Conservation (phyloP, 2,329 filamentous ascomycete species). For the Byssoonygena ceratinophila region DNA sequence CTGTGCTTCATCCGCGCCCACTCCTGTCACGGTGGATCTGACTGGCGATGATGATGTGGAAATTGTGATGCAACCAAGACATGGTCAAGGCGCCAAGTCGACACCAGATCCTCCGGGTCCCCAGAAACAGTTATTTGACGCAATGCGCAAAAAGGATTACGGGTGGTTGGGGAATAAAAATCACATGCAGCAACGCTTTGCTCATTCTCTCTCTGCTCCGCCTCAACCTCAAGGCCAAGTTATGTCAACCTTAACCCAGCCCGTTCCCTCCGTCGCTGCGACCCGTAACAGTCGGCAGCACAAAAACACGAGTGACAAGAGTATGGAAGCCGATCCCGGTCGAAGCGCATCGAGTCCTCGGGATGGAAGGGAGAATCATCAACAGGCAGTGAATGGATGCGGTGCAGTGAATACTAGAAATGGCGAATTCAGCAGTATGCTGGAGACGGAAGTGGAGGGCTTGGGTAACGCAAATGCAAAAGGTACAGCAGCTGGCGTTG, state of each 20-base stretch:
- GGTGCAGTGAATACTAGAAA: background rate
- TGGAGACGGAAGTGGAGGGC: background rate
- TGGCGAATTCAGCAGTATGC: background rate
- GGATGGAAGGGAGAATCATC: too few species aligned
- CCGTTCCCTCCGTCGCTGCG: background rate
- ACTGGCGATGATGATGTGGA: constrained; percentile 7
- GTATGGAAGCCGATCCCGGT: background rate
- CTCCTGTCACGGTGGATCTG: constrained; percentile 15
- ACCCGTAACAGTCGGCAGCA: background rate
- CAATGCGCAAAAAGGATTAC: constrained; percentile 26
- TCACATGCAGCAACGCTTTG: constrained; percentile 4
- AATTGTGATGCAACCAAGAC: background rate
- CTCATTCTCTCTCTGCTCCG: background rate
- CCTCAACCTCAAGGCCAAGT: background rate
- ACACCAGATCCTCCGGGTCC: constrained; percentile 1
- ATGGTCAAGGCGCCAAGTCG: background rate
- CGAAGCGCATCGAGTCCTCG: too few species aligned
- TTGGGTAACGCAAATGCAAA: background rate
- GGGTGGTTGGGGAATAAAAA: constrained; percentile 22
- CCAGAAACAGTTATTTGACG: constrained; percentile 17
- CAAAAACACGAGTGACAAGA: background rate
- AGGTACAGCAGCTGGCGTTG: too few species aligned
- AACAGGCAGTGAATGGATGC: background rate
- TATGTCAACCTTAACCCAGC: background rate
- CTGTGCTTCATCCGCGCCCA: constrained; percentile 15